A percentile compares a stretch with the other conserved stretches of the same genome.
These are phyloP conservation scores for Didymellaceae sp. DNA, from an alignment of 2,329 filamentous ascomycete genomes.

Conservation along the genomic window DNA sequence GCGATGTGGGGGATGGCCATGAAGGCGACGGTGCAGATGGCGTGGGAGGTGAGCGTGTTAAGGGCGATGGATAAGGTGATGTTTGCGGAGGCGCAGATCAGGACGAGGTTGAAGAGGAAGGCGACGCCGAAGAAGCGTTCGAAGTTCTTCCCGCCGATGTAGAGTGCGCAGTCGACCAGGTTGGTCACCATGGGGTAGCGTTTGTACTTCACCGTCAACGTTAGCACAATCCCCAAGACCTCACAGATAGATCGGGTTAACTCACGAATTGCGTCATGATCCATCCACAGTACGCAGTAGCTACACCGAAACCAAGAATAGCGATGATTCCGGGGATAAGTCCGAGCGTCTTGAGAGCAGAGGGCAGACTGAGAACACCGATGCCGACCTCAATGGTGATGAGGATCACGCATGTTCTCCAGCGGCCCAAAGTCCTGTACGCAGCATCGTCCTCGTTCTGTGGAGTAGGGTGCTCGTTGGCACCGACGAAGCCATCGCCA, in stretches of 20 bases:
- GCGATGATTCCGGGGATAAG: constrained; percentile 41
- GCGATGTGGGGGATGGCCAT: constrained; percentile 65
- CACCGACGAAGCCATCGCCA: constrained; percentile 31
- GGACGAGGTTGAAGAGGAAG: constrained; percentile 35
- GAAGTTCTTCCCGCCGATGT: constrained; percentile 36
- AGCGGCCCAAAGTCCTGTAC: constrained; percentile 37
- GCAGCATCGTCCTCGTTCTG: constrained; percentile 23
- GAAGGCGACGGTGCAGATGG: constrained; percentile 69
- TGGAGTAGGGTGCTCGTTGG: constrained; percentile 28
- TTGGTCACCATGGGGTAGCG: constrained; percentile 39
- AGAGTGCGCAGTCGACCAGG: constrained; percentile 38
- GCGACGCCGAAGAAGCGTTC: constrained; percentile 34
- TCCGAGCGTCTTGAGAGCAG: constrained; percentile 37
- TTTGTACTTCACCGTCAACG: too few relatives aligned
- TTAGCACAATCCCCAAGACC: too few relatives aligned
- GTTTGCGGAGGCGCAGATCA: constrained; percentile 40
- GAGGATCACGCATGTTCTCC: constrained; percentile 38
- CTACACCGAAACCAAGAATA: constrained; percentile 34
- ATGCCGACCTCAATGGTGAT: constrained; percentile 43
- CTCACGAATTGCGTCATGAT: too few relatives aligned
- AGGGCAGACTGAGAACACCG: constrained; percentile 37
- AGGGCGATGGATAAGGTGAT: constrained; percentile 63
- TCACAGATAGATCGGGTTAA: too few relatives aligned
- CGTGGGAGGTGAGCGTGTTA: constrained; percentile 66
- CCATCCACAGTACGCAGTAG: constrained; percentile 38